Evolutionary conservation across 139 green algal species (phyloP), one percentile per base, ranked within the genome.

Genomic region (Penium margaritaceum): DNA sequence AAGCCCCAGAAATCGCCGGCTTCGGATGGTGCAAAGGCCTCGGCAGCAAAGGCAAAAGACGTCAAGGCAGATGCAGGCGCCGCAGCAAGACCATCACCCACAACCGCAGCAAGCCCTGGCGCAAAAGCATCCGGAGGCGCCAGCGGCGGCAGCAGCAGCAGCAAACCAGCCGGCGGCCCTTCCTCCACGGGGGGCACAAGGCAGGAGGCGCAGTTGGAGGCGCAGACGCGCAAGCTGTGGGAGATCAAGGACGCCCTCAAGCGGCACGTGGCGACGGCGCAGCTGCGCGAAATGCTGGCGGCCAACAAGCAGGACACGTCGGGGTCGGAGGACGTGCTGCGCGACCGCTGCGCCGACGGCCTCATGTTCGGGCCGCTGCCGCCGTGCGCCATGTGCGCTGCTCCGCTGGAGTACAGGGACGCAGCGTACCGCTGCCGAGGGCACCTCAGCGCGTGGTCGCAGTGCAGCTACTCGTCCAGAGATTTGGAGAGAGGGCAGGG

Each of bases 301-400:
- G 63, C 41, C 35, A 77, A 77, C 34, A 24, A 57, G n/a, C 70
- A 75, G 36, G 58, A 76, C n/a, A 14, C 58, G 6, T n/a, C 17
- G 66, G 70, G 70, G 35, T 58, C 62, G 17, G 70, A 77, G 70
- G 32, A 72, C 17, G 70, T 38, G 7, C 41, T 77, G 19, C 36
- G 70, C 5, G 70, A 77, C n/a, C 61, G 70, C 29, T 77, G 70
- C 62, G 70, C 70, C 29, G 70, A 77, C 34, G 70, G 64, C 35
- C 78, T 77, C 63, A 15, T 70, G 21, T 77, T 77, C 29, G 70
- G 70, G 17, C 70, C 70, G 29, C 34, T 77, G n/a, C 21, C 21
- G 24, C 51, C 51, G 19, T 77, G 70, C 60, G n/a, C 67, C 19
- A 32, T 77, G 17, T 77, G 70, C 60, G 14, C 21, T 4, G 30